Base-by-base conservation (phyloP, 108 stramenopile species). In the Aurantiochytrium sp. region DNA sequence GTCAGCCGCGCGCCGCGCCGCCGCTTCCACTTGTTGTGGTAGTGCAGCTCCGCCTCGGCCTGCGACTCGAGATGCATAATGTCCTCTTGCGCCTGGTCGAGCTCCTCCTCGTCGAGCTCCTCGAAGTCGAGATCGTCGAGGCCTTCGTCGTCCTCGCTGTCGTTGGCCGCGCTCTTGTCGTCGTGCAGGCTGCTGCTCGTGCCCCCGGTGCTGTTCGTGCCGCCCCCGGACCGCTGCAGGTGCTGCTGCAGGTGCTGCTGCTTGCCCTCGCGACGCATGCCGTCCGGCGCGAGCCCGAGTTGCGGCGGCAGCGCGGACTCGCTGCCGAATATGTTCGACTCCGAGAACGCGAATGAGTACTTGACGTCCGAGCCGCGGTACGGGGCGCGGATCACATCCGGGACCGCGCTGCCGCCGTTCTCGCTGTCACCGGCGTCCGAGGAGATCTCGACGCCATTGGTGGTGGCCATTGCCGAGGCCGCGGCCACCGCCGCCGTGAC, bases 61-160 rank as follows among this genome's bases (percentile, higher is more conserved):
- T 65, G 59, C 12, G 59, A 65, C 19, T 65, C 59, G 10, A 65
- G 15, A 27, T 65, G 59, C 59, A 65, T 65, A 2, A 65, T 34
- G 59, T 65, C 59, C 8, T 65, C 59, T 34, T 65, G 59, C 22
- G 32, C 73, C 39, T 81, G 42, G 24, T 81, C 73, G 45, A 81
- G 12, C 12, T 81, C 42, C 45, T 81, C 73, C 39, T 41, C 39
- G 73, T 81, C 73, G 45, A 48, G 42, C 39, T 81, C 73, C 21
- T 81, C 73, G 3, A 30, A 41, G 59, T 65, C 59, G 8, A 32
- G 10, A n/a, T n/a, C n/a, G n/a, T n/a, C n/a, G n/a, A n/a, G n/a
- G n/a, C n/a, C n/a, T 81, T 81, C 73, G 39, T 81, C 73, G 73
- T 48, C 59, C 59, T 65, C 59, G 2, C 59, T 65, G 24, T 65